These are phyloP conservation scores for Lepidium aucheri DNA, from an alignment of 345 rosid species.

Conservation along the genomic window DNA sequence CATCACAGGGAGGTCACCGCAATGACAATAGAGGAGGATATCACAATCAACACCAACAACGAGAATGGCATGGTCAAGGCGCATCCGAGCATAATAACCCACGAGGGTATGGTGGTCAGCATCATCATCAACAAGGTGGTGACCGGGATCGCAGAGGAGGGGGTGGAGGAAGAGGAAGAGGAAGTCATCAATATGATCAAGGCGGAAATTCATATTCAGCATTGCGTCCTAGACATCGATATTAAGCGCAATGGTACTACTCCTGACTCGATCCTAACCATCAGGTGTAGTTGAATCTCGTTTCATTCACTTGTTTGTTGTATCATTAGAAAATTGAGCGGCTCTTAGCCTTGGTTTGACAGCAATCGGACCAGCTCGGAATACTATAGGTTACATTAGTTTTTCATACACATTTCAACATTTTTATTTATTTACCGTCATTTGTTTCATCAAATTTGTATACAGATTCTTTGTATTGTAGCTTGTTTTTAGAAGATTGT, in stretches of 20 bases:
- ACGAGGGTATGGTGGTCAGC: constrained; percentile 23
- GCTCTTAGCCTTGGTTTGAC: background rate
- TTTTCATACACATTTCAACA: background rate
- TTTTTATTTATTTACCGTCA: background rate
- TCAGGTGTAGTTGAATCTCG: constrained; percentile 9
- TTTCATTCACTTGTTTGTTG: constrained; percentile 4
- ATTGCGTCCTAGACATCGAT: constrained; percentile 20
- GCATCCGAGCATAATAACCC: constrained; percentile 8
- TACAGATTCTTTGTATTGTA: background rate
- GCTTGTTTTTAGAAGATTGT: background rate
- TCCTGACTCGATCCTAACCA: background rate
- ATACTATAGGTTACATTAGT: constrained; percentile 5
- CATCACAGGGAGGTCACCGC: constrained; percentile 29
- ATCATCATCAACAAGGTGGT: constrained; percentile 20
- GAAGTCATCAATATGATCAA: constrained; percentile 11
- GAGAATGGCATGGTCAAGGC: constrained; percentile 23
- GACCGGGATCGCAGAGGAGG: constrained; percentile 18
- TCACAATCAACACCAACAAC: constrained; percentile 19
- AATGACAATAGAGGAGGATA: constrained; percentile 26
- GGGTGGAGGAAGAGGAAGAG: constrained; percentile 4
- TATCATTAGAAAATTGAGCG: constrained; percentile 5
- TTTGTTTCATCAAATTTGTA: background rate
- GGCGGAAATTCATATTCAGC: constrained; percentile 33
- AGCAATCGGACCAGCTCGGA: background rate
- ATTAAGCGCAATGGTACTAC: constrained; percentile 3